Conservation (phyloP, 345 rosid genomes). For the Viola odorata region DNA sequence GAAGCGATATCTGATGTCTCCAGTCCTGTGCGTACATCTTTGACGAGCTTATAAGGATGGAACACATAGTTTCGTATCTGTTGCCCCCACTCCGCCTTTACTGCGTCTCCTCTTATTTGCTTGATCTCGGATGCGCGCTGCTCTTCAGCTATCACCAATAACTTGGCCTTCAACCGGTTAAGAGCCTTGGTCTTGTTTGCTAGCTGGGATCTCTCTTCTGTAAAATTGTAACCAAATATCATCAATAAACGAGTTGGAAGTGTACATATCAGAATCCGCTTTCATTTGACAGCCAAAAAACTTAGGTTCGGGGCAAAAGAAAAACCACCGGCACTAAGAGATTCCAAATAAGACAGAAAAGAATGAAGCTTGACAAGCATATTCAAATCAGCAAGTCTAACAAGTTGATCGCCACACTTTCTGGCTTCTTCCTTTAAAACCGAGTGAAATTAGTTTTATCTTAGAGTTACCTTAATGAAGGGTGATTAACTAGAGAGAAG, state of each 20-base stretch:
- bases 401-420: too few species aligned
- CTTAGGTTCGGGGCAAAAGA: too few species aligned
- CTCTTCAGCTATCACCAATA: constrained; percentile 81
- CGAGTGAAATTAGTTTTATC: too few species aligned
- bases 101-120: constrained; percentile 89
- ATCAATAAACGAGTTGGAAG: background rate
- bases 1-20: constrained; percentile 82
- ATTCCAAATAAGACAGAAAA: too few species aligned
- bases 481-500: too few species aligned
- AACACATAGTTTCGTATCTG: constrained; percentile 89
- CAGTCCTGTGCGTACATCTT: constrained; percentile 68
- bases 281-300: background rate
- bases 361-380: too few species aligned
- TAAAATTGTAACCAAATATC: background rate
- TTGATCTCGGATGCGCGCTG: constrained; percentile 87
- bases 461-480: too few species aligned
- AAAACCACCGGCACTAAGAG: too few species aligned
- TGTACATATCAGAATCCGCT: background rate
- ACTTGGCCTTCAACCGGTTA: constrained; percentile 75
- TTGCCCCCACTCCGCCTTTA: constrained; percentile 99
- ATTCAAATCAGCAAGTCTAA: too few species aligned
- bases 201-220: constrained; percentile 91
- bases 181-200: constrained; percentile 86
- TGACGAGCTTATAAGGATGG: constrained; percentile 95
- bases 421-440: too few species aligned